Evolutionary conservation across 495 filamentous ascomycete species (phyloP).

Genomic region (Ascobolus immersus): DNA sequence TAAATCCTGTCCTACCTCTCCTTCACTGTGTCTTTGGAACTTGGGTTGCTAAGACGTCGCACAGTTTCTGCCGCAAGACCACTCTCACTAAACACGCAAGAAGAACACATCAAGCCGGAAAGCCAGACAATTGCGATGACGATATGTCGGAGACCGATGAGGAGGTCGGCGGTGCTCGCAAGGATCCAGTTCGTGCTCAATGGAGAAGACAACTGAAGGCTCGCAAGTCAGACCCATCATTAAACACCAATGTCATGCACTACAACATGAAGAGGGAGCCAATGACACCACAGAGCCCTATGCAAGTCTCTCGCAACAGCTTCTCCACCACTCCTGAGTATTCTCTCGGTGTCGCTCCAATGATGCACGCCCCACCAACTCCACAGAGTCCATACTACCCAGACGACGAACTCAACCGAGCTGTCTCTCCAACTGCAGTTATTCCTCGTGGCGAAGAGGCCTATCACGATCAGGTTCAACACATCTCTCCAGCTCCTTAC

Average conservation of each 20-base stretch:
- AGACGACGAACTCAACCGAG: constrained; percentile 12
- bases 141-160: constrained; percentile 32
- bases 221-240: constrained; percentile 2
- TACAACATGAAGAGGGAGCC: constrained; percentile 13
- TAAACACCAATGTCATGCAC: constrained; percentile 7
- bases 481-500: constrained; percentile 21
- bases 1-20: not conserved
- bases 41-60: constrained; percentile 8
- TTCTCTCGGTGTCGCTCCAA: constrained; percentile 11
- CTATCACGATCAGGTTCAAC: constrained; percentile 17
- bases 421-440: constrained; percentile 18
- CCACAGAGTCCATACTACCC: constrained; percentile 15
- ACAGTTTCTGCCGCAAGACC: constrained; percentile 67
- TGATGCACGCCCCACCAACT: constrained; percentile 15
- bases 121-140: constrained; percentile 26
- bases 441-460: constrained; percentile 26
- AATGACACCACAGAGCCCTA: constrained; percentile 14
- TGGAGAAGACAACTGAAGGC: constrained; percentile 8
- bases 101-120: constrained; percentile 36
- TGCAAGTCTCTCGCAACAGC: constrained; percentile 13
- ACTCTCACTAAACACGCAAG: constrained; percentile 66
- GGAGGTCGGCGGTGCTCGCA: constrained; percentile 25
- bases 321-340: constrained; percentile 12
- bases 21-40: constrained; percentile 3
- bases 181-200: constrained; percentile 17